Conservation (phyloP, 2,329 filamentous ascomycete species). For the Saccharata proteae region DNA sequence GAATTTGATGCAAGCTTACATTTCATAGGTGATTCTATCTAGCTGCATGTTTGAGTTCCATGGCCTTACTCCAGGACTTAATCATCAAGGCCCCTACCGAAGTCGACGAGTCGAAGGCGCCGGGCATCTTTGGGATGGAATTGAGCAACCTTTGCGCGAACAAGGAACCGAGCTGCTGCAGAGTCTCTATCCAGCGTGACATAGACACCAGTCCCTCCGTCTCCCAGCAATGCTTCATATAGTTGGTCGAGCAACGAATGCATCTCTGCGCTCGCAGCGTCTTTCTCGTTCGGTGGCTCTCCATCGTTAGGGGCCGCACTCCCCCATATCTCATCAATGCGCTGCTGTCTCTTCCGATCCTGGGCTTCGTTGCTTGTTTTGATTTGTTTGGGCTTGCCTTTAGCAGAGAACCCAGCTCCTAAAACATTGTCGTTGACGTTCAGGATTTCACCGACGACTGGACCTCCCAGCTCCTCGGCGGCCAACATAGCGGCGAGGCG, state of each 20-base stretch:
- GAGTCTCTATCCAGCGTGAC: conserved; percentile 37
- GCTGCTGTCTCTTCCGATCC: conserved; percentile 30
- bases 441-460: conserved; percentile 64
- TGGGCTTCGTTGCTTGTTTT: conserved; percentile 20
- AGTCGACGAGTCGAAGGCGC: conserved; percentile 41
- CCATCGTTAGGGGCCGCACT: conserved; percentile 9
- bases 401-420: conserved; percentile 40
- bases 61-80: too few species aligned
- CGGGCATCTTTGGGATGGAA: conserved; percentile 43
- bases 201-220: conserved; percentile 31
- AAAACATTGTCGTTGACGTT: conserved; percentile 47
- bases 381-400: conserved; percentile 32
- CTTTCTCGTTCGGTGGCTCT: conserved; percentile 29
- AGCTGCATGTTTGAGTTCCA: too few species aligned
- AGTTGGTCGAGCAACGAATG: conserved; percentile 35
- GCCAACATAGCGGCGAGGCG: conserved; percentile 65
- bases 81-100: conserved; percentile 31
- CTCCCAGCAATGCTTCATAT: conserved; percentile 27
- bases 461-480: conserved; percentile 71
- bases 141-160: conserved; percentile 43
- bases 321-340: conserved; percentile 40
- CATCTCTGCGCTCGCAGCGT: conserved; percentile 36
- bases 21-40: too few species aligned
- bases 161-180: conserved; percentile 40
- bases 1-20: too few species aligned